Base-by-base conservation (phyloP, 495 filamentous ascomycete genomes). In the Penicillium ochrochloron region DNA sequence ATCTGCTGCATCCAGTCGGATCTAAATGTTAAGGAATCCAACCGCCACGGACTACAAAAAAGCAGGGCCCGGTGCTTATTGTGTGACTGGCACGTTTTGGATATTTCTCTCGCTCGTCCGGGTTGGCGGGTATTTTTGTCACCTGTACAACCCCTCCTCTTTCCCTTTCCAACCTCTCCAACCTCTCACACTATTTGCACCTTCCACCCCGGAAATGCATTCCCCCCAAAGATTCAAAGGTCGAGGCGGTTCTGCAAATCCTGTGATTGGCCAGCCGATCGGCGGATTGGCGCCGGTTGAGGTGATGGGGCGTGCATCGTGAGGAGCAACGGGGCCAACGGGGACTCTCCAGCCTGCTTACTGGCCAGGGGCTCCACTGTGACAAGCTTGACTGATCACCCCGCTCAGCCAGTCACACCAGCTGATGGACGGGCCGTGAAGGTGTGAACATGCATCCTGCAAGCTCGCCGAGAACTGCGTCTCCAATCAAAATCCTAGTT, bases 181-280 rank as follows among this genome's bases (percentile, higher is more conserved):
- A 21, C 46, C 42, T 63, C 27, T 33, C 23, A 4, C 7, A 15
- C 50, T 14, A 34, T 15, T 21, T 10, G 27, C 52, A 25, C 35
- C 37, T 12, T 41, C 35, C n/a, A 25, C 17, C 27, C 29, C 52
- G 27, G 52, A 37, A 15, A 37, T 35, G 29, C 15, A 35, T 39
- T 37, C 37, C 25, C 23, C 56, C 11, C 11, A 19, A n/a, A 27
- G 25, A 4, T 27, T 4, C 4, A 27, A 58, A 44, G 35, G 35
- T 41, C 35, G 56, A 57, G 70, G 75, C 75, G 74, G 70, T 75
- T 78, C 76, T 69, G 62, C 62, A 70, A 27, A 29, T 8, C 41
- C 29, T 72, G 23, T 77, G 73, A 72, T 79, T 79, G 76, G 76
- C 66, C 55, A 68, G 69, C 44, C 72, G 72, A 75, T 76, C 72